Base-by-base conservation (phyloP, 352 stramenopile species). In the Phytophthora pinifolia region DNA sequence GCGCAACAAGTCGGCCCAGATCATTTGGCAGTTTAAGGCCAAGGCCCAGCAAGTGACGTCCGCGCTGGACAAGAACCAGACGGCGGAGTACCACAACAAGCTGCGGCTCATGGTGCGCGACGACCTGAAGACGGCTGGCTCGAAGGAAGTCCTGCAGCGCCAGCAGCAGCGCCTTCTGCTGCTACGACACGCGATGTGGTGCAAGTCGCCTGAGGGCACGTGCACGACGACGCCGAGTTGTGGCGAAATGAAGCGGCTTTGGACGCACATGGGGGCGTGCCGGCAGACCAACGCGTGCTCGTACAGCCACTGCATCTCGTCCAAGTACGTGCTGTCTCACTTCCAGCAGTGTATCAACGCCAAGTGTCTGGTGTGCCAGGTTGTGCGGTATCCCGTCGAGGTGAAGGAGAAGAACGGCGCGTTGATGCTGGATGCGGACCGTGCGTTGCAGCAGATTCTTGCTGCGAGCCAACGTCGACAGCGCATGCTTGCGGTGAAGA, bases 321-420 rank as follows among this genome's bases (percentile, higher is more conserved):
- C 96, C n/a, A 96, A 98, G 53, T 98, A 99, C 66, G 95, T 99
- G 52, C 74, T 99, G 17, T 98, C 93, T 51, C 97, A 99, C 70
- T 99, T 99, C 59, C 97, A 99, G 72, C 91, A 98, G 37, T 99
- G 97, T 64, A 97, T 97, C 42, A 98, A 99, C 60, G 64, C 88
- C n/a, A 89, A 96, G 47, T 99, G 97, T 76, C 82, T 97, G 6
- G 96, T 99, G 3, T 99, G 97, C 65, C 92, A 97, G 29, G 92
- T 98, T 14, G 94, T 99, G 15, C 79, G 96, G n/a, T 98, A 98
- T 66, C 96, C 97, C 3, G 98, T 99, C 29, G 94, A 99, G 74
- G 84, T 92, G 44, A 96, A 96, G 53, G 88, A 97, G 64, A 93
- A 92, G 57, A 89, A 87, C 59, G 87, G 85, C 3, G 65, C 70